These are phyloP conservation scores for Phellopilus nigrolimitatus DNA, from an alignment of 1,284 basidiomycete genomes.

Conservation along the genomic window DNA sequence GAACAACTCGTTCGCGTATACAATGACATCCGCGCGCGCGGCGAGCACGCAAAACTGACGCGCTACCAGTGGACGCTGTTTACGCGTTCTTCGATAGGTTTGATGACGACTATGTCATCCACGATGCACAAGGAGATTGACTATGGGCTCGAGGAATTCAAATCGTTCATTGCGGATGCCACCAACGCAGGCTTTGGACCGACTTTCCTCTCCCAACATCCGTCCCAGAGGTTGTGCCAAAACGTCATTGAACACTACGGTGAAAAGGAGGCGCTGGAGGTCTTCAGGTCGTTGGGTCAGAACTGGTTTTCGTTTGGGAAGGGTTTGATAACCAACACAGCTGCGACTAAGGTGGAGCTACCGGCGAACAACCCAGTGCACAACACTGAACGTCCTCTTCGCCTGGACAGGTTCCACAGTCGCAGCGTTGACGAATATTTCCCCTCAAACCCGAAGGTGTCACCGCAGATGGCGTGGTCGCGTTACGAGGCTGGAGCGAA, in stretches of 20 bases:
- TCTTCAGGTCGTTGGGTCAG: background rate
- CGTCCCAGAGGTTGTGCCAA: background rate
- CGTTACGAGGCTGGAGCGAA: conserved; percentile 35
- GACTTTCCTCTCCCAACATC: too few species aligned
- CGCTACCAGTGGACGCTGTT: conserved; percentile 30
- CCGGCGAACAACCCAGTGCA: conserved; percentile 1
- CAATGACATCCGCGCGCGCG: conserved; percentile 25
- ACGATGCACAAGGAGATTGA: background rate
- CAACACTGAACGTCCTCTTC: conserved; percentile 14
- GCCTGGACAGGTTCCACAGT: conserved; percentile 32
- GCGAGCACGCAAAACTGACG: conserved; percentile 23
- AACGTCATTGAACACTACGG: background rate
- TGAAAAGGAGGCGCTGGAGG: background rate
- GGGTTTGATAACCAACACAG: background rate
- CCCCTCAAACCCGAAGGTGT: conserved; percentile 28
- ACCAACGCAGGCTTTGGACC: background rate
- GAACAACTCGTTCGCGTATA: conserved; percentile 28
- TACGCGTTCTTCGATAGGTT: conserved; percentile 18
- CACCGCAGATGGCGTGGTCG: conserved; percentile 32
- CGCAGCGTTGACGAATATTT: conserved; percentile 41
- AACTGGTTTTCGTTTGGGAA: conserved; percentile 5
- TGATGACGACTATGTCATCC: background rate
- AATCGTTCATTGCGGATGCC: conserved; percentile 4
- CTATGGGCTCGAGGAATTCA: conserved; percentile 3
- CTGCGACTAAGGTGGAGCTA: background rate